Base-by-base conservation (phyloP, 345 rosid species). In the Eucalyptus sp. region DNA sequence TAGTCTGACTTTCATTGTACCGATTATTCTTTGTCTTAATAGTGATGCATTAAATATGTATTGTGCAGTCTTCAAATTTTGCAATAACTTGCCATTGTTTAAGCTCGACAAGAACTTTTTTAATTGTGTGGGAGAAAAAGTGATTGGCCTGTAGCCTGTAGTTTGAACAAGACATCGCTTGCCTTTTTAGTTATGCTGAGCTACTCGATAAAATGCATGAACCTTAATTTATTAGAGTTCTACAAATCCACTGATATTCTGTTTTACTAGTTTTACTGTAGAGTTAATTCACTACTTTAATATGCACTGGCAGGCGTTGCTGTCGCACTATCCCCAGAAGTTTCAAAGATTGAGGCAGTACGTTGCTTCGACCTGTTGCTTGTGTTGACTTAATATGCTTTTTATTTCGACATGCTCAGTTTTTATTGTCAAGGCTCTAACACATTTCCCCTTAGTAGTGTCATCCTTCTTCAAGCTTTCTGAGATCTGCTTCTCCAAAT, bases 271-370 rank as follows among this genome's bases (percentile, higher is more conserved):
- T 86, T 76, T 43, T 31, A 18, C 29, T 33, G 46, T 20, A 52
- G 58, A 85, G 54, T 86, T 51, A 7, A 33, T 33, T 25, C 41
- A 60, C 52, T 64, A 27, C 4, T 48, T 50, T 43, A 37, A 64
- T 64, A 51, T 60, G 85, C 85, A 88, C 50, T 93, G 66, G 89
- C 96, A 98, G 99, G 98, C 94, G 88, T 92, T 98, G 87, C 68
- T 98, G 43, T 86, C 97, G 9, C 96, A 94, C 92, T 94, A 90
- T 90, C 95, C 97, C 86, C 90, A 85, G 88, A 97, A 97, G 95
- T 95, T 95, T 89, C 92, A 90, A 88, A 91, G 81, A 86, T 93
- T 97, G 87, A 94, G 96, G 91, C 92, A 95, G 98, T 97, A 89
- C 88, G 79, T 86, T 86, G 76, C 52, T 71, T 88, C 17, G 13